These are phyloP conservation scores for Trichoderma guizhouense DNA, from an alignment of 2,329 filamentous ascomycete genomes.

Conservation along the genomic window DNA sequence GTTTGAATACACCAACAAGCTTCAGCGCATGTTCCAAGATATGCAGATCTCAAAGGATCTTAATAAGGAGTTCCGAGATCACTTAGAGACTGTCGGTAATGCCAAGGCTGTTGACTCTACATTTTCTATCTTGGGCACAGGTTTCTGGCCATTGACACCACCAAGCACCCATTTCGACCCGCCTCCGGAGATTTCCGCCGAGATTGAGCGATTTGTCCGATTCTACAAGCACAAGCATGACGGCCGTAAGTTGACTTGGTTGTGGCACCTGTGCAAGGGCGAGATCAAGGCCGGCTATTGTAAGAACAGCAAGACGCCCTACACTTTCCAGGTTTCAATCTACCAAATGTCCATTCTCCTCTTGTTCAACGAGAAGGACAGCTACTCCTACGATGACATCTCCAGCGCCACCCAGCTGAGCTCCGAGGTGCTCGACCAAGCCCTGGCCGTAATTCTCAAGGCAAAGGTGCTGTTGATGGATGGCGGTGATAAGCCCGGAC, in stretches of 20 bases:
- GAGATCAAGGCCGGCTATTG: constrained; percentile 93
- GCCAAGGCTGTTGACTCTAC: constrained; percentile 75
- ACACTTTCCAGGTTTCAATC: constrained; percentile 94
- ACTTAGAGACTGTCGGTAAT: constrained; percentile 53
- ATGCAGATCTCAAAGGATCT: constrained; percentile 99
- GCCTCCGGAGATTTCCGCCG: constrained; percentile 77
- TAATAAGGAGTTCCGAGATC: constrained; percentile 82
- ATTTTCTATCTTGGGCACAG: constrained; percentile 91
- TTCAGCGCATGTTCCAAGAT: constrained; percentile 99
- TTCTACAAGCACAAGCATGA: constrained; percentile 98
- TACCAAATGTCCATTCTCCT: constrained; percentile 97
- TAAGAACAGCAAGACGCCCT: constrained; percentile 84
- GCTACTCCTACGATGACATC: constrained; percentile 83
- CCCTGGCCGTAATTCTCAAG: constrained; percentile 82
- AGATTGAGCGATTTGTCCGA: constrained; percentile 81
- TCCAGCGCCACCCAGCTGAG: constrained; percentile 74
- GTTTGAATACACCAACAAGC: constrained; percentile 98
- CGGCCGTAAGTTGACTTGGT: constrained; percentile 92
- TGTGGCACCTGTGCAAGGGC: constrained; percentile 98
- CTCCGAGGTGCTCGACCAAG: constrained; percentile 80
- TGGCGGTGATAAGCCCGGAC: constrained; percentile 67
- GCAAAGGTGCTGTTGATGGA: constrained; percentile 79
- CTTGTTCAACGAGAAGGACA: constrained; percentile 89
- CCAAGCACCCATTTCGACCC: constrained; percentile 87
- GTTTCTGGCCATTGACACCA: constrained; percentile 91